These are phyloP conservation scores for Papiliotrema laurentii DNA, from an alignment of 1,284 basidiomycete genomes.

Conservation along the genomic window DNA sequence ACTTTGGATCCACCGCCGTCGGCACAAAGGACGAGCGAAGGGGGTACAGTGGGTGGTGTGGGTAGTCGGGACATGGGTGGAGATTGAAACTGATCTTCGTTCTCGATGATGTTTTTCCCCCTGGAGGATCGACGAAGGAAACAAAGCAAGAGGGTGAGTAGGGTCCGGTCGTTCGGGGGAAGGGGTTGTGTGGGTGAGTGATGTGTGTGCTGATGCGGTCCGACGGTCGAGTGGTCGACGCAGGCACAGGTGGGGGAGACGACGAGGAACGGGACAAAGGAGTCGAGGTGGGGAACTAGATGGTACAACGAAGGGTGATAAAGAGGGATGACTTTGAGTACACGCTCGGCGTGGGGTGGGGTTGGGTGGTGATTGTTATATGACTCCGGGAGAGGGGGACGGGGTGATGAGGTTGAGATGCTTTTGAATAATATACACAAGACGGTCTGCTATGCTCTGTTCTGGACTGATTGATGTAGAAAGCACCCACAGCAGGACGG, in stretches of 20 bases:
- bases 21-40: slow-evolving; percentile 28
- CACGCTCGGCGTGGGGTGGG: no score
- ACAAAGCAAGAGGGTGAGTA: background rate
- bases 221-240: background rate
- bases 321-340: no score
- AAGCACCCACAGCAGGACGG: no score
- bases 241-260: background rate
- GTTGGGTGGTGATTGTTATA: background rate
- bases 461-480: no score
- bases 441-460: no score
- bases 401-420: no score
- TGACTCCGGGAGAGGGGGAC: background rate
- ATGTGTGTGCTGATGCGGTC: background rate
- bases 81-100: no score
- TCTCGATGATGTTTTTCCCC: no score
- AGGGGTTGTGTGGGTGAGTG: background rate
- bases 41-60: slow-evolving; percentile 5
- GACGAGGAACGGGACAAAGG: background rate
- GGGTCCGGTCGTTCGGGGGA: background rate
- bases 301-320: background rate
- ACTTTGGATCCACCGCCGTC: slow-evolving; percentile 44
- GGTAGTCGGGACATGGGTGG: background rate
- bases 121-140: background rate
- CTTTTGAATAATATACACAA: no score
- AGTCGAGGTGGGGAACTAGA: background rate